Base-by-base conservation (phyloP, 2,329 filamentous ascomycete species). In the Fusarium burgessii region DNA sequence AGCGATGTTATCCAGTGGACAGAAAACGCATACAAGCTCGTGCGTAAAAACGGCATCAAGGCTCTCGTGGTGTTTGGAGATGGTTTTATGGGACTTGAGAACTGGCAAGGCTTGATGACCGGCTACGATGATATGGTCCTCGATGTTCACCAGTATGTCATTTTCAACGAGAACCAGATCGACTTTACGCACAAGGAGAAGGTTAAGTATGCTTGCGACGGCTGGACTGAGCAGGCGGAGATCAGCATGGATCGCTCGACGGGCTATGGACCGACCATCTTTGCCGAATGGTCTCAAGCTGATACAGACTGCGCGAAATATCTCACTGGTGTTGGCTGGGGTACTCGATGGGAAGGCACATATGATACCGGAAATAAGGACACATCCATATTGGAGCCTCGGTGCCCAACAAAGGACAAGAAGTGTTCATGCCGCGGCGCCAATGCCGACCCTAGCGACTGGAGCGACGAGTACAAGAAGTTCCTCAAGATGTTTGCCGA, bases 141-240 rank as follows among this genome's bases (percentile, higher is more conserved):
- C n/a, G 96, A 99, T 81, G 96, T 97, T 40, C 96, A 99, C 82
- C 95, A 98, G 81, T 99, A 99, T 81, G 93, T 97, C 77, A 98
- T 98, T 80, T 99, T 99, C 87, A 98, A 99, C 85, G 89, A 89
- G 41, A 90, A 92, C 72, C 93, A 97, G 80, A 92, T 99, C 77
- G 88, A 89, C 50, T 91, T 92, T 77, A 91, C 91, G 60, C 96
- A 98, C 83, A 87, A 91, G 59, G 87, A 91, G 72, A 98, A 98
- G 83, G 87, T 98, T 62, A 86, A 92, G 66, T 97, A 97, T 78
- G 94, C 95, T 7, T 99, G 96, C 83, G 84, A 87, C 20, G 94
- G 90, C 58, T 99, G 96, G 96, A 92, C 93, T 6, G 79, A 91
- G 74, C 94, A 98, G 85, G 89, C 94, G 17, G 78, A 88, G 67